These are phyloP conservation scores for Erythrobasidium hasegawianum DNA, from an alignment of 1,284 basidiomycete species.

Conservation along the genomic window DNA sequence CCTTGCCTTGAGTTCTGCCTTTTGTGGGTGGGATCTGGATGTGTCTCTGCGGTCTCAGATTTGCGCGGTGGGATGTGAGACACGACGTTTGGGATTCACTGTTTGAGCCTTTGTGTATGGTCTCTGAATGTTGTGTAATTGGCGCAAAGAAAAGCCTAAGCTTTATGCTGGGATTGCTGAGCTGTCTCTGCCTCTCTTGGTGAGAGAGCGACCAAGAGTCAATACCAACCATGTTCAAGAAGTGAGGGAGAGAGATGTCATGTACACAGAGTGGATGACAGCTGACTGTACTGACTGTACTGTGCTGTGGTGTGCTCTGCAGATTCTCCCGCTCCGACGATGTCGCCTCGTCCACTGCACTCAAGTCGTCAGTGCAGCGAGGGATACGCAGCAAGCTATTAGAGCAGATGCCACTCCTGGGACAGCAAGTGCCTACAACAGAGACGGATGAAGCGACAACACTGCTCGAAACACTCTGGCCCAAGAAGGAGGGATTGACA, in stretches of 20 bases:
- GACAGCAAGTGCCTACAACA: conserved; percentile 32
- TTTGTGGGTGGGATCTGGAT: too few relatives aligned
- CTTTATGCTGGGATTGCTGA: too few relatives aligned
- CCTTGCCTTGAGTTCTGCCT: too few relatives aligned
- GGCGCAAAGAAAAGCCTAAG: too few relatives aligned
- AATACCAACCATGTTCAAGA: conserved; percentile 24
- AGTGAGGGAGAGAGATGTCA: conserved; percentile 4
- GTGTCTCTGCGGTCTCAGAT: too few relatives aligned
- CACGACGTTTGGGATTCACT: too few relatives aligned
- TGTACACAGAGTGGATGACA: neutral
- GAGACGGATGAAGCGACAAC: conserved; percentile 55
- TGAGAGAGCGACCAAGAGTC: too few relatives aligned
- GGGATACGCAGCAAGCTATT: conserved; percentile 75
- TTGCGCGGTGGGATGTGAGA: too few relatives aligned
- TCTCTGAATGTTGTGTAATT: too few relatives aligned
- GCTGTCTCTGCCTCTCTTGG: too few relatives aligned
- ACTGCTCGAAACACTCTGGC: conserved; percentile 85
- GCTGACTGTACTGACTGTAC: neutral
- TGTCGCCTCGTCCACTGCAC: conserved; percentile 83
- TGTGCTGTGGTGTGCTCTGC: conserved; percentile 2
- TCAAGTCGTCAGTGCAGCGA: conserved; percentile 92
- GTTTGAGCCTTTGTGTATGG: too few relatives aligned
- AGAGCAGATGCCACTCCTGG: conserved; percentile 73
- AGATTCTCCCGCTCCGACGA: conserved; percentile 75
- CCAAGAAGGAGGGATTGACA: conserved; percentile 92